Conservation (phyloP, 805 yeast species). For the Cephaloascus fragrans region DNA sequence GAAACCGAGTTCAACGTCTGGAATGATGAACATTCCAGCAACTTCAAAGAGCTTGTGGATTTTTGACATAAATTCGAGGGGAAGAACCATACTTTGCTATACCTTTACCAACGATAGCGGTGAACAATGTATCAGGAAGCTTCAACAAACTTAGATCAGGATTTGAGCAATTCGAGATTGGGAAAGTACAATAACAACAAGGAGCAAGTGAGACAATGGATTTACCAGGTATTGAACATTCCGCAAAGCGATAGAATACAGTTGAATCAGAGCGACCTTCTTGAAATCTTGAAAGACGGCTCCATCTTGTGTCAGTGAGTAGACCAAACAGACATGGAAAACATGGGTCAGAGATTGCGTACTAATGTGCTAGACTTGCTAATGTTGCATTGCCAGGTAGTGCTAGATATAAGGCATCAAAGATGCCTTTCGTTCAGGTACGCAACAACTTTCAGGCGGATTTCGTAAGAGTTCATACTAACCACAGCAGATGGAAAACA, state of each 20-base stretch:
- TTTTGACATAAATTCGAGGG: too few relatives aligned
- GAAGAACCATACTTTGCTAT: too few relatives aligned
- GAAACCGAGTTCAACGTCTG: too few relatives aligned
- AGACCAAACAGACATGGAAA: too few relatives aligned
- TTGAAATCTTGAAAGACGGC: constrained; percentile 56
- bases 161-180: constrained; percentile 38
- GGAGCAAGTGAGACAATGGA: constrained; percentile 44
- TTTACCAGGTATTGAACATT: constrained; percentile 23
- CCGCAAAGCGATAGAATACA: constrained; percentile 5
- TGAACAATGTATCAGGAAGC: background rate
- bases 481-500: constrained; percentile 67
- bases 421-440: constrained; percentile 58
- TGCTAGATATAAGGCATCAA: constrained; percentile 44
- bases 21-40: too few relatives aligned
- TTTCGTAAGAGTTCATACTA: background rate
- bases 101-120: too few relatives aligned
- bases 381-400: background rate
- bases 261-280: constrained; percentile 23
- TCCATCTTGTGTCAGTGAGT: constrained; percentile 30
- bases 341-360: too few relatives aligned
- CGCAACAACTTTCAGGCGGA: constrained; percentile 3
- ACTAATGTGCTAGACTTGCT: background rate
- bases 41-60: too few relatives aligned
- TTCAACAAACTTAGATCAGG: constrained; percentile 53
- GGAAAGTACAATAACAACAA: constrained; percentile 37